Evolutionary conservation across 345 rosid species (phyloP).

Genomic region (Alliaria petiolata): DNA sequence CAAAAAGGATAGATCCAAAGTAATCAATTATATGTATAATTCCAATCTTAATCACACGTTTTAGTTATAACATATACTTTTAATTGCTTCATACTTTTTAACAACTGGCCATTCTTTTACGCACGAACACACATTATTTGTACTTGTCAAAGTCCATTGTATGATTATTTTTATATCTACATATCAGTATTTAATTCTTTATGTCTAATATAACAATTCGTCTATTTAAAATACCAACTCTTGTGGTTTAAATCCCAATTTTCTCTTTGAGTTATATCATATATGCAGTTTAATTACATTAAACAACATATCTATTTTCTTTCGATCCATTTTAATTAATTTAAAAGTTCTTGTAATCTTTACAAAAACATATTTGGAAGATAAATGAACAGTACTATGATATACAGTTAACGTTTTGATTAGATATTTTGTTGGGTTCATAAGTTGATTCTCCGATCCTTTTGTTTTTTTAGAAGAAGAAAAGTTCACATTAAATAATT

Average conservation of each 20-base stretch:
- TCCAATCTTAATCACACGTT: constrained; percentile 30
- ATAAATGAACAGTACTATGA: no score
- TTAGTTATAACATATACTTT: not conserved
- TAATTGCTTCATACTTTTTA: not conserved
- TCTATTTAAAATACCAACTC: not conserved
- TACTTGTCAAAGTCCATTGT: not conserved
- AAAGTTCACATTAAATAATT: not conserved
- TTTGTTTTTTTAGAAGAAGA: not conserved
- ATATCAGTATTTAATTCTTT: not conserved
- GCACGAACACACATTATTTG: constrained; percentile 25
- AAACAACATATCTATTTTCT: not conserved
- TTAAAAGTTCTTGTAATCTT: no score
- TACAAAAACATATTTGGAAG: no score
- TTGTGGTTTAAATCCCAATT: no score
- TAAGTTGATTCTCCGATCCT: not conserved
- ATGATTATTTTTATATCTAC: not conserved
- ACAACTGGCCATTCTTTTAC: constrained; percentile 3
- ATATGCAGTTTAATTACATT: not conserved
- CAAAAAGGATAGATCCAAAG: constrained; percentile 25
- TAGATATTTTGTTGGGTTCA: no score
- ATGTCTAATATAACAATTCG: not conserved
- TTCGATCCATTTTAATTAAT: no score
- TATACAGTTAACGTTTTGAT: no score
- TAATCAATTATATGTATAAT: constrained; percentile 13
- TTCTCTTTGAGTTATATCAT: not conserved